Conservation (phyloP, 2,329 filamentous ascomycete species). For the Trichoderma harzianum region DNA sequence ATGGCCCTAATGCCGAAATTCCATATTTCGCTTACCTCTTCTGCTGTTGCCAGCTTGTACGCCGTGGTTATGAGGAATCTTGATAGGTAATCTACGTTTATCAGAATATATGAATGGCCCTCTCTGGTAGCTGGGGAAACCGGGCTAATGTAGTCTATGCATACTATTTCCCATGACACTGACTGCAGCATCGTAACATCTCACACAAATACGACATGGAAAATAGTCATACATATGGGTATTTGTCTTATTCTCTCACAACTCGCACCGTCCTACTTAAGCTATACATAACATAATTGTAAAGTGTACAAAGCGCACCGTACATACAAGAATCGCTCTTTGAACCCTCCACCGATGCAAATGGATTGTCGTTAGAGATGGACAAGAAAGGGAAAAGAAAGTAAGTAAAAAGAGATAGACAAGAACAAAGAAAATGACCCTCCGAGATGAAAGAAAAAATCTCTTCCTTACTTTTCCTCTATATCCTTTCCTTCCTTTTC, state of each 20-base stretch:
- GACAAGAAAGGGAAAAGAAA: not conserved
- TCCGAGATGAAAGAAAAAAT: not conserved
- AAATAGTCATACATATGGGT: not conserved
- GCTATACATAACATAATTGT: conserved; percentile 2
- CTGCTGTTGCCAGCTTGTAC: no score
- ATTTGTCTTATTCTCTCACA: not conserved
- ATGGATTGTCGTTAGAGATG: conserved; percentile 4
- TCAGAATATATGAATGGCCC: no score
- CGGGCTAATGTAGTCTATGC: no score
- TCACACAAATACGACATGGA: not conserved
- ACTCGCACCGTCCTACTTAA: not conserved
- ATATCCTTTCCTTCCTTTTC: conserved; percentile 15
- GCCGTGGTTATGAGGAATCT: no score
- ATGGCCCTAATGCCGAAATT: no score
- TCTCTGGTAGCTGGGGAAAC: no score
- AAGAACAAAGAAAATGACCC: not conserved
- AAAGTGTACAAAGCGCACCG: conserved; percentile 3
- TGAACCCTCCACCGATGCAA: not conserved
- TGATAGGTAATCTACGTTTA: no score
- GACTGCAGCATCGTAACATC: no score
- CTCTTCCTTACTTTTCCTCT: conserved; percentile 14
- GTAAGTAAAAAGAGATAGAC: not conserved
- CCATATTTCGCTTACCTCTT: no score
- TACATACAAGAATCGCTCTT: not conserved
- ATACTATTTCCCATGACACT: not conserved